phyloP scores from a whole-genome alignment of 2,329 filamentous ascomycete species.

The Claviceps pazoutovae region DNA sequence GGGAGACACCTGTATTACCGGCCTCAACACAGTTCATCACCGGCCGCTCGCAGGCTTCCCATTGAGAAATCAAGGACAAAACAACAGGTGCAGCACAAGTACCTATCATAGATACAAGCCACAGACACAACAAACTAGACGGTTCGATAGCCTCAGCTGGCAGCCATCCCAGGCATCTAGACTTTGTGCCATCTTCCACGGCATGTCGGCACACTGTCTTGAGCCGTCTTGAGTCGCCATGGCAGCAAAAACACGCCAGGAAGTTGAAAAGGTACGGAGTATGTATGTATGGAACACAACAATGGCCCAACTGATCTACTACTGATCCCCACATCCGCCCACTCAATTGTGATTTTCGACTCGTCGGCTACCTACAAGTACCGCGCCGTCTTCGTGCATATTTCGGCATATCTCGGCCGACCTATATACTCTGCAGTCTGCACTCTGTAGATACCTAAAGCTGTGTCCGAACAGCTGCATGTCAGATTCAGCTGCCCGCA shows the following conservation, averaged over 20 bases:
- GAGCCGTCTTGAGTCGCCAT: slow-evolving; percentile 9
- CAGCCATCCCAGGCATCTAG: no score
- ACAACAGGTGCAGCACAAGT: neutral
- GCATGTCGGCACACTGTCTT: neutral
- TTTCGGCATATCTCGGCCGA: neutral
- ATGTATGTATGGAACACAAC: slow-evolving; percentile 2
- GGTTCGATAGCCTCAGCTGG: neutral
- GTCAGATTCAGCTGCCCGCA: no score
- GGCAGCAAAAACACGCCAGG: slow-evolving; percentile 7
- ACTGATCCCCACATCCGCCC: neutral
- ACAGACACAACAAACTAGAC: neutral
- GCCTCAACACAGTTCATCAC: neutral
- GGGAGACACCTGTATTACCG: neutral
- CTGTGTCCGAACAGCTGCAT: no score
- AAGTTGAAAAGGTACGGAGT: slow-evolving; percentile 4
- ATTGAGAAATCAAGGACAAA: neutral
- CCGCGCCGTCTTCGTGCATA: no score
- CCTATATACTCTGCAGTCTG: no score
- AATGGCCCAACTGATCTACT: slow-evolving; percentile 4
- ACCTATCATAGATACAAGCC: neutral
- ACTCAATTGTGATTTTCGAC: no score
- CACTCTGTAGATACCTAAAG: no score
- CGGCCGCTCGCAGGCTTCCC: neutral
- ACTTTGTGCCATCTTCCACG: no score
- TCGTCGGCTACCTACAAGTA: no score